Evolutionary conservation across 1,284 basidiomycete genomes (phyloP).

Genomic region (Ustilago sp.): DNA sequence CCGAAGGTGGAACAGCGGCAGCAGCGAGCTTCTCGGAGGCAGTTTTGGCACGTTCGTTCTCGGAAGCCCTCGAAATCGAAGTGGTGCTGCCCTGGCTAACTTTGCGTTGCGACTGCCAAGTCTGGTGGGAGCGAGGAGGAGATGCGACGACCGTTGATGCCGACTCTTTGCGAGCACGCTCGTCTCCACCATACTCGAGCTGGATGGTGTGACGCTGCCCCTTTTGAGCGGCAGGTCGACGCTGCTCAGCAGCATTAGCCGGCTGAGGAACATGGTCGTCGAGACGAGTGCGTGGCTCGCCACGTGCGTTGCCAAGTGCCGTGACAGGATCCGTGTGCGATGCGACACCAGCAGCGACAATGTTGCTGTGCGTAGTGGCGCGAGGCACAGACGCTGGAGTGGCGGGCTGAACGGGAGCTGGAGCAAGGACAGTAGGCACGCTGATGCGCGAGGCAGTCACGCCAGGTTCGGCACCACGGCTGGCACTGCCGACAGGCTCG

Average conservation of each 20-base stretch:
- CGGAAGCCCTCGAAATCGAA: conserved; percentile 17
- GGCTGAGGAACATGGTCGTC: conserved; percentile 20
- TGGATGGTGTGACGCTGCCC: conserved; percentile 65
- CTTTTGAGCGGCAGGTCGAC: conserved; percentile 52
- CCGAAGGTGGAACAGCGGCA: conserved; percentile 32
- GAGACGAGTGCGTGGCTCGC: conserved; percentile 53
- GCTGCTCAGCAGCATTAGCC: conserved; percentile 20
- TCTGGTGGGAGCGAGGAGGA: conserved; percentile 31
- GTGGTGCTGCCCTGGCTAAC: conserved; percentile 40
- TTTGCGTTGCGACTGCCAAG: conserved; percentile 32
- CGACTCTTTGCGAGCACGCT: conserved; percentile 37
- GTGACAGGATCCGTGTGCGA: conserved; percentile 40
- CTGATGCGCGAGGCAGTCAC: conserved; percentile 4
- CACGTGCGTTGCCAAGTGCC: conserved; percentile 50
- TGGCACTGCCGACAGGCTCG: conserved; percentile 41
- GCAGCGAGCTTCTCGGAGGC: conserved; percentile 48
- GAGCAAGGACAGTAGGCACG: background rate
- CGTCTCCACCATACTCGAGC: conserved; percentile 60
- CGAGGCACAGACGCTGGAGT: conserved; percentile 14
- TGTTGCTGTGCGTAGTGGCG: conserved; percentile 23
- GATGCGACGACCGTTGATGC: conserved; percentile 14
- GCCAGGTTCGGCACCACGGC: conserved; percentile 11
- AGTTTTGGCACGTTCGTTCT: conserved; percentile 29
- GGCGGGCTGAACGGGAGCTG: conserved; percentile 11
- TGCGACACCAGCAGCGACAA: conserved; percentile 8